Base-by-base conservation (phyloP, 805 yeast genomes). In the Pichia paraexigua region DNA sequence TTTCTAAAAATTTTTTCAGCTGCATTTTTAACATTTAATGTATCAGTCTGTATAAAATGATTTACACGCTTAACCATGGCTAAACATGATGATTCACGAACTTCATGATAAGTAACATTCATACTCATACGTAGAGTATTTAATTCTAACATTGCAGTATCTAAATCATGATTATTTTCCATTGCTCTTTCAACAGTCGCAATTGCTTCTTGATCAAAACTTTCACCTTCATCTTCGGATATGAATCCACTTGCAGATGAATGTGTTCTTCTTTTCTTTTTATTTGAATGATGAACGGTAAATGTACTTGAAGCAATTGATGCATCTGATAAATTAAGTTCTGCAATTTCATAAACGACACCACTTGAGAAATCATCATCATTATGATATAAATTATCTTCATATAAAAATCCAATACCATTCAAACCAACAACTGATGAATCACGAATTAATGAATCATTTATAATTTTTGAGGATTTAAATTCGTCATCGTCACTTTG, bases 101-200 rank as follows among this genome's bases (percentile, higher is more conserved):
- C 97, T 63, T 91, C 96, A 61, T 88, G 95, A 67, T 94, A 92
- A 0, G 94, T 79, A 18, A 90, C 99, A 65, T 94, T 89, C 94
- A 91, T 86, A 61, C 97, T 88, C 99, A 94, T 92, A 70, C 98
- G 79, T 63, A 94, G 75, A 0, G 99, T 94, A 65, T 92, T 92
- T 61, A 94, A 77, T 70, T 94, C 99, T 53, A 94, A 72, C 56
- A 89, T 71, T 0, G 99, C 97, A 15, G 96, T 91, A 64, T 92
- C 97, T 54, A 89, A 75, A 61, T 87, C 95, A 68, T 94, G 99
- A 66, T 89, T 87, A 62, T 91, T 85, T 59, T 87, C 92, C 68
- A 94, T 78, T 1, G 99, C 95, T 63, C 99, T 78, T 59, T 84
- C 88, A 32, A 94, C 87, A 0, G 97, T 89, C 12, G 95, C 97